Evolutionary conservation across 441 rosid genomes (phyloP).

Genomic region (Syzygium malaccense): DNA sequence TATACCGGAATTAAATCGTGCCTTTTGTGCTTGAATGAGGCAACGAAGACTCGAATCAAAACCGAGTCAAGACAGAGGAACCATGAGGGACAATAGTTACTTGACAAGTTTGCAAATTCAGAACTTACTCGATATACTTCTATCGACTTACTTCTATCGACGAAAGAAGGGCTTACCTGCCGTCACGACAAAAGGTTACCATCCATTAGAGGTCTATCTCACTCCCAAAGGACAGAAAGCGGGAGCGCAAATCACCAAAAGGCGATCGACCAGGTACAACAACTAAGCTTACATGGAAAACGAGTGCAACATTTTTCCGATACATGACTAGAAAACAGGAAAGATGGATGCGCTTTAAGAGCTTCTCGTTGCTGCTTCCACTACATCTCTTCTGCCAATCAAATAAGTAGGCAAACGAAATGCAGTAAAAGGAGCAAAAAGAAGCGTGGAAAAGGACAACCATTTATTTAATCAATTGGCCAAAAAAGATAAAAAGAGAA

Average conservation of each 20-base stretch:
- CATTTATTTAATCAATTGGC: neutral
- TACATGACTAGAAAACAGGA: conserved; percentile 4
- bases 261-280: neutral
- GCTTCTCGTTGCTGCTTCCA: conserved; percentile 99
- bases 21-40: neutral
- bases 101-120: neutral
- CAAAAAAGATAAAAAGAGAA: neutral
- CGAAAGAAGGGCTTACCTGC: neutral
- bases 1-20: neutral
- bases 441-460: conserved; percentile 50
- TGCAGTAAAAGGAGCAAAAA: conserved; percentile 92
- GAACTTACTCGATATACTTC: neutral
- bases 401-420: conserved; percentile 35
- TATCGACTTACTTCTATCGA: neutral
- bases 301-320: neutral
- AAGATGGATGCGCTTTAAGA: conserved; percentile 40
- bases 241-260: neutral
- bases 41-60: neutral
- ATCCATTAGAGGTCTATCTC: neutral
- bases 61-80: neutral
- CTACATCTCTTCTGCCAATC: conserved; percentile 49
- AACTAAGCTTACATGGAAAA: neutral
- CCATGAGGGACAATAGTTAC: neutral
- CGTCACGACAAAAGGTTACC: neutral
- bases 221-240: neutral